phyloP scores from a whole-genome alignment of 768 basidiomycete genomes.

The Auricularia sp. region DNA sequence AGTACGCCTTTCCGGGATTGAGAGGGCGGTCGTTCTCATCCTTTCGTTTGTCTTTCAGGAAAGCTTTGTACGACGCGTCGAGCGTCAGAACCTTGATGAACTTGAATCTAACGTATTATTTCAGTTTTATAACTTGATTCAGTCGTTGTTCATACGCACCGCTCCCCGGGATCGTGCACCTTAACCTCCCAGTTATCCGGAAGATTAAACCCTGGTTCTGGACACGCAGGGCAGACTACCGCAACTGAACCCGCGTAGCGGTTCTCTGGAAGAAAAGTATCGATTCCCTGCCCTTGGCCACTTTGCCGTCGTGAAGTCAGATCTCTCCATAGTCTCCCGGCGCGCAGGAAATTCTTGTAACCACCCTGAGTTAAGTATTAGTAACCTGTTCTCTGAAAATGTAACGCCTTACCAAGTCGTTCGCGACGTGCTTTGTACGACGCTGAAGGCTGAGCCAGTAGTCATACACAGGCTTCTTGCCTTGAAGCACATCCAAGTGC shows the following conservation, averaged over 20 bases:
- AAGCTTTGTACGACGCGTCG: neutral
- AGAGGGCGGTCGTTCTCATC: neutral
- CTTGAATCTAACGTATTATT: neutral
- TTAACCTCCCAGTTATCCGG: neutral
- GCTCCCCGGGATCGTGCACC: neutral
- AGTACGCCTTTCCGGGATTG: neutral
- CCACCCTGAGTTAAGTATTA: neutral
- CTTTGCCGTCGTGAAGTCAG: neutral
- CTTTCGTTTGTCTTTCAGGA: neutral
- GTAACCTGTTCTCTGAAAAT: too few relatives aligned
- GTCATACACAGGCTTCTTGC: slow-evolving; percentile 4
- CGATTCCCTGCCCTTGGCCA: slow-evolving; percentile 1
- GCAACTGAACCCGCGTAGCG: neutral
- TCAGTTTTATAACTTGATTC: neutral
- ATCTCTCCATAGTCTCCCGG: slow-evolving; percentile 1
- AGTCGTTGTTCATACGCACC: neutral
- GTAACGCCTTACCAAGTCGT: neutral
- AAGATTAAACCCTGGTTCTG: slow-evolving; percentile 5
- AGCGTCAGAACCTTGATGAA: neutral
- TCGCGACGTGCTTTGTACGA: neutral
- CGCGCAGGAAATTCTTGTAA: slow-evolving; percentile 2
- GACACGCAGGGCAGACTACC: slow-evolving; percentile 7
- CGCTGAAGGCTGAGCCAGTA: neutral
- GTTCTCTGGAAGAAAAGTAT: neutral
- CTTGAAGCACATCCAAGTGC: slow-evolving; percentile 1